phyloP scores from a whole-genome alignment of 2,329 filamentous ascomycete genomes.

The Aspergillus sergii region DNA sequence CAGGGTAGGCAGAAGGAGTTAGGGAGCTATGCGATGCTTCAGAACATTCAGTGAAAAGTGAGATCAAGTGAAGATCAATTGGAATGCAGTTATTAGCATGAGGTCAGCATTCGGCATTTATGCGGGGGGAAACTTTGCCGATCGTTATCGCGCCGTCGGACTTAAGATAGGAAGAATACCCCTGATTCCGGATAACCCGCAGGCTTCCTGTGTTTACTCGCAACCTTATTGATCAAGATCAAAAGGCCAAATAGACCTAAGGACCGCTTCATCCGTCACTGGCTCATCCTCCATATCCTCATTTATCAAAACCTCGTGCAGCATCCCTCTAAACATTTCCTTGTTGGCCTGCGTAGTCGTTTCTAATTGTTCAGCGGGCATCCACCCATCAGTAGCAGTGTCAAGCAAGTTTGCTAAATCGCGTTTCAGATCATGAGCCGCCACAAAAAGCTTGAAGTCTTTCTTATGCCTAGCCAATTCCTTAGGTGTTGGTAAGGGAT shows the following conservation, averaged over 20 bases:
- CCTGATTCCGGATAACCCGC: background rate
- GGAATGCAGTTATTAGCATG: background rate
- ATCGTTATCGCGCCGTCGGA: background rate
- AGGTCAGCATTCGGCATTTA: background rate
- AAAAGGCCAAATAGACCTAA: too few species aligned
- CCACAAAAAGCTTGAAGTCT: constrained; percentile 32
- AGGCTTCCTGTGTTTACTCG: too few species aligned
- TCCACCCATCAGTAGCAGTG: too few species aligned
- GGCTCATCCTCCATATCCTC: too few species aligned
- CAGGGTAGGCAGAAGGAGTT: background rate
- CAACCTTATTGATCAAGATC: too few species aligned
- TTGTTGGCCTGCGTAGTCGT: too few species aligned
- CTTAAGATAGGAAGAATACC: background rate
- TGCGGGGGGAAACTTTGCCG: background rate
- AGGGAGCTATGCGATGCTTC: background rate
- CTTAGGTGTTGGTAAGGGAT: constrained; percentile 27
- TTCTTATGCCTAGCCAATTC: constrained; percentile 31
- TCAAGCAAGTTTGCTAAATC: too few species aligned
- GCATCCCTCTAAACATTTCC: too few species aligned
- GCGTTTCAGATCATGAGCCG: too few species aligned
- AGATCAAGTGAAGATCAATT: background rate
- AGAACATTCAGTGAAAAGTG: background rate
- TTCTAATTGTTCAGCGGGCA: too few species aligned
- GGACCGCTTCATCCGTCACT: too few species aligned
- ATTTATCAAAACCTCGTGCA: too few species aligned